Conservation (phyloP, 164 flowering plant genomes). For the Paratinospora sagittata region DNA sequence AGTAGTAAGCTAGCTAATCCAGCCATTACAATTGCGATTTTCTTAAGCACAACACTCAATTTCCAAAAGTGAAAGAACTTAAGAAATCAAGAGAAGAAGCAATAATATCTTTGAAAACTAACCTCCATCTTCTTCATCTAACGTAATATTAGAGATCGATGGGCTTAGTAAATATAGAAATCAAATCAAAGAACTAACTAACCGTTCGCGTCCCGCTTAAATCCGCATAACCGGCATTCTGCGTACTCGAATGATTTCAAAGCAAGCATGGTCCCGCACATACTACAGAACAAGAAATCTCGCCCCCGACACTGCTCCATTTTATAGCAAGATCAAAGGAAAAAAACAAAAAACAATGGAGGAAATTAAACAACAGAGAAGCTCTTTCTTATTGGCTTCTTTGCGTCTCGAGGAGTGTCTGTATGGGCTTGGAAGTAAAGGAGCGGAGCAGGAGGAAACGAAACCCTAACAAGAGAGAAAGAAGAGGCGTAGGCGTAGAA, state of each 20-base stretch:
- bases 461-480: background rate
- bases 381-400: no score
- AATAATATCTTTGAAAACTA: background rate
- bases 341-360: no score
- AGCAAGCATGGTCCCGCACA: slow-evolving; percentile 42
- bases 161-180: background rate
- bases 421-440: no score
- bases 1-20: no score
- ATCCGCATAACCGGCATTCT: slow-evolving; percentile 32
- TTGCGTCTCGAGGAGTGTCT: no score
- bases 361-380: no score
- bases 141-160: background rate
- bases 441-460: no score
- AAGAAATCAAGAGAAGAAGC: no score
- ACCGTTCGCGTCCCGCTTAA: slow-evolving; percentile 33
- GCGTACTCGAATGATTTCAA: slow-evolving; percentile 26
- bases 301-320: slow-evolving; percentile 24
- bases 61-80: background rate
- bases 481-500: no score
- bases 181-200: background rate
- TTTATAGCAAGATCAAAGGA: no score
- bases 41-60: background rate
- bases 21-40: background rate
- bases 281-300: slow-evolving; percentile 52
- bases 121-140: background rate